phyloP scores from a whole-genome alignment of 83 land plant species.

The Picea abies region DNA sequence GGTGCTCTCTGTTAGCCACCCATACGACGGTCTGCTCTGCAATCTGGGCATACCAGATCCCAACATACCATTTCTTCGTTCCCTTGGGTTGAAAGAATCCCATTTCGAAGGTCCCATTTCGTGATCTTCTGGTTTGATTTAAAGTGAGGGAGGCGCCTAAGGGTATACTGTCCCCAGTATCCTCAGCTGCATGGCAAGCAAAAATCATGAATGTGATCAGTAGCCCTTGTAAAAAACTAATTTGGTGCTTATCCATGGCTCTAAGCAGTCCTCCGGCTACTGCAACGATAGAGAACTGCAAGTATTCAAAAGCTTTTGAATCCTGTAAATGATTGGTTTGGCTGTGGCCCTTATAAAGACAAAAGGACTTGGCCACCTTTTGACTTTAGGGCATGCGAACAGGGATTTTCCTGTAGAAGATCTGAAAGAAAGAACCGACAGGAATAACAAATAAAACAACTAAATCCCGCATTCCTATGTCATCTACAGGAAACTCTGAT shows the following conservation, averaged over 20 bases:
- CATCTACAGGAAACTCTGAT: too few relatives aligned
- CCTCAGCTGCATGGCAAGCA: neutral
- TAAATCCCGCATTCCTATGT: too few relatives aligned
- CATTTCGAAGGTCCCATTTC: neutral
- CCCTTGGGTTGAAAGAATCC: slow-evolving; percentile 21
- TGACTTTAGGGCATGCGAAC: neutral
- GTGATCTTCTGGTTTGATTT: slow-evolving; percentile 28
- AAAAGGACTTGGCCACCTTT: neutral
- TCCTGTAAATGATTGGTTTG: neutral
- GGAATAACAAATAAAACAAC: too few relatives aligned
- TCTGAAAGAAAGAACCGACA: too few relatives aligned
- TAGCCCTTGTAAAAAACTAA: neutral
- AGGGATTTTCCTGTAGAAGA: too few relatives aligned
- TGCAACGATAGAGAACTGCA: neutral
- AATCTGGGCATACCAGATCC: slow-evolving; percentile 23
- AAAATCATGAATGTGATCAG: neutral
- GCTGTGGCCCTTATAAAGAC: neutral
- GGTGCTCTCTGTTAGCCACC: slow-evolving; percentile 30
- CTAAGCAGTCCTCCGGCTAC: too few relatives aligned
- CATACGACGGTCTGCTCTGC: slow-evolving; percentile 17
- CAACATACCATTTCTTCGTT: slow-evolving; percentile 15
- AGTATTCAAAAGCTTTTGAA: neutral
- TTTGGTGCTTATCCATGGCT: neutral
- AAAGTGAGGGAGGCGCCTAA: slow-evolving; percentile 6
- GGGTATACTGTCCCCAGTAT: slow-evolving; percentile 6